Percentiles rank a stretch among this genome's conserved stretches.
These are phyloP conservation scores for Tuber magnatum DNA, from an alignment of 495 filamentous ascomycete genomes.

Conservation along the genomic window DNA sequence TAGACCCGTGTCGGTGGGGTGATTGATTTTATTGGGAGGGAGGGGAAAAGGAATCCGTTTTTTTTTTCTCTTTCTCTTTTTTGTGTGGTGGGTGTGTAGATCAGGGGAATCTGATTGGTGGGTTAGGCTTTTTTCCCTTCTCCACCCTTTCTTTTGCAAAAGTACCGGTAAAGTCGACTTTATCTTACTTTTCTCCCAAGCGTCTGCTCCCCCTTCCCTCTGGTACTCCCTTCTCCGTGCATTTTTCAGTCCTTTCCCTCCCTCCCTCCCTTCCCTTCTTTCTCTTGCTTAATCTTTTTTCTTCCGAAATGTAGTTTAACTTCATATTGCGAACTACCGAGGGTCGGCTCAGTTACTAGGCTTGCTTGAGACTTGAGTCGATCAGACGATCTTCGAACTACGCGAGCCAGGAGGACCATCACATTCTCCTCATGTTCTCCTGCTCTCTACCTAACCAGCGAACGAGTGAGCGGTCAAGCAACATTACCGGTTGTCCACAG, in stretches of 20 bases:
- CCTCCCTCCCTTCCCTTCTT: not conserved
- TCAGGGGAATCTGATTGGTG: constrained; percentile 1
- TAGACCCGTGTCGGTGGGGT: not conserved
- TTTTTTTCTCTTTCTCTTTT: not conserved
- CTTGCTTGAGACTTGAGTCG: not conserved
- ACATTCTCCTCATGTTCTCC: not conserved
- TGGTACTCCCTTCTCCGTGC: not conserved
- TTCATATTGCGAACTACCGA: not conserved
- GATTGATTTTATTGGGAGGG: not conserved
- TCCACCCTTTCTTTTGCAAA: not conserved
- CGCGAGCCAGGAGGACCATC: not conserved
- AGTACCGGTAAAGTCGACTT: constrained; percentile 4
- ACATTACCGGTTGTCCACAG: not conserved
- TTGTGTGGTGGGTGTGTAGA: constrained; percentile 4
- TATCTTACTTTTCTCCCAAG: constrained; percentile 1
- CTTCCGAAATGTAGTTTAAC: not conserved
- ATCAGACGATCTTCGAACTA: not conserved
- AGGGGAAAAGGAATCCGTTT: not conserved
- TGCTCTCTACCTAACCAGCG: not conserved
- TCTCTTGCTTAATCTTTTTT: not conserved
- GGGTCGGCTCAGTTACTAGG: not conserved
- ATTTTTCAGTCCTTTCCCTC: not conserved
- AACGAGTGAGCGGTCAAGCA: not conserved
- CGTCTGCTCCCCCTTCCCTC: not conserved
- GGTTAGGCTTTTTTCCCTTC: not conserved